Evolutionary conservation across 108 stramenopile species (phyloP), one percentile per base, ranked within the genome.

Genomic region (Cylindrotheca closterium): DNA sequence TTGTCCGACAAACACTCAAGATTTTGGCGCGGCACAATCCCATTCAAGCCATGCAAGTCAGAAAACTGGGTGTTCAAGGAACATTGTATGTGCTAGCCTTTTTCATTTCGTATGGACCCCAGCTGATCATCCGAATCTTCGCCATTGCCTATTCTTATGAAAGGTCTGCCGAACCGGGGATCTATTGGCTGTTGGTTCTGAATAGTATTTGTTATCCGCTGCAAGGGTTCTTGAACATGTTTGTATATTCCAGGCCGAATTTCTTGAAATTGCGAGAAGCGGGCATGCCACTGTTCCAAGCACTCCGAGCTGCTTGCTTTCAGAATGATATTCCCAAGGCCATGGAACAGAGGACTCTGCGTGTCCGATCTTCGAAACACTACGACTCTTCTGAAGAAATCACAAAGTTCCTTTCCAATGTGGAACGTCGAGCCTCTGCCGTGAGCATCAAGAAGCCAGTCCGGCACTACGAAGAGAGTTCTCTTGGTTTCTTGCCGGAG

Each of bases 141-240:
- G 22, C 26, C 17, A 30, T 57, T 1, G 5, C 28, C 21, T 21
- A 51, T 69, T 37, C 71, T 57, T 30, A 33, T 60, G 26, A 34
- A 1, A 25, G 18, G 1, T 19, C 22, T 0, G 28, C 52, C 19
- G 51, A 70, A 46, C 23, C 47, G 1, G 42, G 25, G 15, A 32
- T 54, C 4, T 68, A 71, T 49, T 22, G 34, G 30, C 64, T 86
- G 37, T 52, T 68, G 15, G 68, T 80, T 0, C 30, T 81, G 19
- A 63, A 78, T 63, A 68, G 71, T 17, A 61, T 80, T 19, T 75
- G 82, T 47, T 65, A 79, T 28, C 82, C 82, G 17, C 28, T 78
- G 27, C 82, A 83, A 53, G 82, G 82, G 27, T 79, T 82, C 62
- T 77, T 82, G 50, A 82, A 82, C 49, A 33, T 61, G 22, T 61